phyloP scores from a whole-genome alignment of 441 rosid species.

The Gossypium aridum region DNA sequence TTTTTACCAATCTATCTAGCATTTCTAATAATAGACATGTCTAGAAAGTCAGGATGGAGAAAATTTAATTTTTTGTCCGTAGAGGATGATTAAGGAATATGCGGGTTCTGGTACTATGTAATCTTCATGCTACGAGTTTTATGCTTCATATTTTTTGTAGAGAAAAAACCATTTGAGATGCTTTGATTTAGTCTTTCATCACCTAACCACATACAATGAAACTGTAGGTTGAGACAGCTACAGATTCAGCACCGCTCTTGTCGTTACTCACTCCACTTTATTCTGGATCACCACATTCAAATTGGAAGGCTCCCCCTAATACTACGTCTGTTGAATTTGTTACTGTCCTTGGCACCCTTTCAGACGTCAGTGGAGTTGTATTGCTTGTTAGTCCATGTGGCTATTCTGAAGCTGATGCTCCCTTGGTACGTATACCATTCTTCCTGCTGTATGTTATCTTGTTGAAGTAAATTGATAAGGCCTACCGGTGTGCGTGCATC shows the following conservation, averaged over 20 bases:
- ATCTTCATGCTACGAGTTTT: constrained; percentile 4
- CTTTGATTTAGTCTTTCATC: constrained; percentile 10
- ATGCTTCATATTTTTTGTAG: constrained; percentile 1
- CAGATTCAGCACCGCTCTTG: constrained; percentile 72
- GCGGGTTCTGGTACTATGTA: not conserved
- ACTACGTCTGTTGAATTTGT: constrained; percentile 55
- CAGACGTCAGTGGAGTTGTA: constrained; percentile 81
- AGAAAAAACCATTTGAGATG: constrained; percentile 3
- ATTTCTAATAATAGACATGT: not conserved
- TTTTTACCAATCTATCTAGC: not conserved
- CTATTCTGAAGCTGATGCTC: constrained; percentile 80
- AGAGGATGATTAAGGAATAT: not conserved
- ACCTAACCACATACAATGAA: constrained; percentile 17
- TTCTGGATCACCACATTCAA: constrained; percentile 47
- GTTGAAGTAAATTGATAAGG: constrained; percentile 6
- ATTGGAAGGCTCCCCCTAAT: constrained; percentile 89
- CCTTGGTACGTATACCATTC: constrained; percentile 49
- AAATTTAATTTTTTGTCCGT: not conserved
- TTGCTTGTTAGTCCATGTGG: constrained; percentile 93
- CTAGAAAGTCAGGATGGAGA: not conserved
- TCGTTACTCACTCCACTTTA: constrained; percentile 72
- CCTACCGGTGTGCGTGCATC: not conserved
- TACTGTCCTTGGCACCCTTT: constrained; percentile 60
- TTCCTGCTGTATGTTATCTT: constrained; percentile 19
- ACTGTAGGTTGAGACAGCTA: constrained; percentile 79